These are phyloP conservation scores for Chaetomium sp. DNA, from an alignment of 2,329 filamentous ascomycete genomes.

Conservation along the genomic window DNA sequence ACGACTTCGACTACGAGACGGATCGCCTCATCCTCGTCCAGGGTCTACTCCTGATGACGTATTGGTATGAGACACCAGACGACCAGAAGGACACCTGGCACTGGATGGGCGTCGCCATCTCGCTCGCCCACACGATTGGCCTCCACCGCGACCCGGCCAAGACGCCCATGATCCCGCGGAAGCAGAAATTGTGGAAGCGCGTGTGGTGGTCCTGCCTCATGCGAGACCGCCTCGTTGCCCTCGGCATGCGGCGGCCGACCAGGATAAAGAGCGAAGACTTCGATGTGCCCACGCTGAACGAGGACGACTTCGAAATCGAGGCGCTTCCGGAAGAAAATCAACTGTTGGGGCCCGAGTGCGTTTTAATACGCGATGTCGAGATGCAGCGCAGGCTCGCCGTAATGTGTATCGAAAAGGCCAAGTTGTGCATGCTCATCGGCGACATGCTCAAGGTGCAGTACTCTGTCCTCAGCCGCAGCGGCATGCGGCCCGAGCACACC, in stretches of 20 bases:
- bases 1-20: constrained; percentile 93
- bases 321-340: constrained; percentile 67
- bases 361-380: constrained; percentile 67
- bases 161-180: constrained; percentile 71
- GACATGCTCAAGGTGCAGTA: constrained; percentile 90
- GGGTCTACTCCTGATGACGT: constrained; percentile 87
- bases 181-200: constrained; percentile 85
- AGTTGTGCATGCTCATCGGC: constrained; percentile 85
- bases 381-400: constrained; percentile 78
- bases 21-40: constrained; percentile 89
- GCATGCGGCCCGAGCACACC: constrained; percentile 74
- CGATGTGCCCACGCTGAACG: constrained; percentile 85
- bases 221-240: constrained; percentile 85
- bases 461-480: constrained; percentile 83
- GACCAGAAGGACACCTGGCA: constrained; percentile 99
- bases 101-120: constrained; percentile 97
- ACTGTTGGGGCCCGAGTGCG: constrained; percentile 70
- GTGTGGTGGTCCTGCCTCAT: constrained; percentile 99
- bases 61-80: constrained; percentile 96
- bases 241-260: constrained; percentile 91
- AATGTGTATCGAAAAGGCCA: constrained; percentile 90
- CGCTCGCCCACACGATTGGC: constrained; percentile 89
- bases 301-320: constrained; percentile 81
- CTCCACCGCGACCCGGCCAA: constrained; percentile 81
- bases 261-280: constrained; percentile 92